Percentiles rank a stretch among this genome's conserved stretches.
These are phyloP conservation scores for Chlamydomonas reinhardtii DNA, from an alignment of 163 green algal species.

Conservation along the genomic window DNA sequence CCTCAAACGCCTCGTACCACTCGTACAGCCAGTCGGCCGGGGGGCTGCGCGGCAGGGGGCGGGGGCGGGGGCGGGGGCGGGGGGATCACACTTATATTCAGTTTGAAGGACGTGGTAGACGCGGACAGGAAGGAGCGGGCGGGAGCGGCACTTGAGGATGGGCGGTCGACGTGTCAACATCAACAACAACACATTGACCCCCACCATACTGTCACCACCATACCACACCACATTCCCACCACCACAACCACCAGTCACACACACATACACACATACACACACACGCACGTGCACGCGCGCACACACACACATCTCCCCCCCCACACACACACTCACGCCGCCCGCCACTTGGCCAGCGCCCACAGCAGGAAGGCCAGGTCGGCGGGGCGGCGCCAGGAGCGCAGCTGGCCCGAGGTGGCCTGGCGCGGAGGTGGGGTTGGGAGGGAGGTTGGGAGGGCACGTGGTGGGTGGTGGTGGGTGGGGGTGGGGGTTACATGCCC, in stretches of 20 bases:
- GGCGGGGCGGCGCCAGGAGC: not conserved
- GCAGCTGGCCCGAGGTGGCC: constrained; percentile 4
- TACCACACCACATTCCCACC: too few species aligned
- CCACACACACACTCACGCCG: not conserved
- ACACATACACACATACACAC: too few species aligned
- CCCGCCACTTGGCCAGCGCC: constrained; percentile 39
- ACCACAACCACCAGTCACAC: too few species aligned
- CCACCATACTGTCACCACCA: too few species aligned
- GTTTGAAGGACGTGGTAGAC: too few species aligned
- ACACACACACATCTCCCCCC: not conserved
- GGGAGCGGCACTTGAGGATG: too few species aligned
- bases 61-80: not conserved
- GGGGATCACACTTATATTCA: too few species aligned
- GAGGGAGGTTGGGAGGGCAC: too few species aligned
- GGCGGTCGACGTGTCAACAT: too few species aligned
- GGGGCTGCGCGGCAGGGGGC: not conserved
- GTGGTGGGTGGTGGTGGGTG: too few species aligned
- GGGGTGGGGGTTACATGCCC: too few species aligned
- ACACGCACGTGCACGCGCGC: not conserved
- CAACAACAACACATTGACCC: too few species aligned
- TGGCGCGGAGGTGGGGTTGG: not conserved
- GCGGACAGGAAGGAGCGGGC: not conserved
- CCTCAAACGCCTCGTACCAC: constrained; percentile 17
- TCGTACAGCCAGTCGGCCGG: constrained; percentile 23
- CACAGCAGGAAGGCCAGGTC: constrained; percentile 38